Evolutionary conservation across 495 filamentous ascomycete species (phyloP), one percentile per base, ranked within the genome.

Genomic region (Cenococcum geophilum): DNA sequence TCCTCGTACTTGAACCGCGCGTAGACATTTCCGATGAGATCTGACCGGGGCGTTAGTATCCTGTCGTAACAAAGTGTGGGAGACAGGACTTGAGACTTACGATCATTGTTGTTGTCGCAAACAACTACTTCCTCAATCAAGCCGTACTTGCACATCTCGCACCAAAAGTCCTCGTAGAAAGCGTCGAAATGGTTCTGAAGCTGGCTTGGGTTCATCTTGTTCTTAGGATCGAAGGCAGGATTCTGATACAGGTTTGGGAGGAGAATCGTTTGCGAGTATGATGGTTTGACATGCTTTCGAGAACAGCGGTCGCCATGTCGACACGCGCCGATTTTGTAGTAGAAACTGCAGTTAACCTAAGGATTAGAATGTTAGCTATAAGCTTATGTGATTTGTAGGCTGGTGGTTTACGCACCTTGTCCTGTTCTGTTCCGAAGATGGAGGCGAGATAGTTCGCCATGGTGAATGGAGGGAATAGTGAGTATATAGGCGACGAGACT

Each of bases 1-100:
- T 98, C 93, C 81, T 98, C 93, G 83, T 97, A 98, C 78, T 98
- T 98, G 87, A 98, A 98, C 62, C 93, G 91, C 25, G 93, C 93
- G 81, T 98, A 98, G 68, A 98, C 93, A 76, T 98, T 98, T 71
- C 93, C 93, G 75, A 98, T 97, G 12, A 98, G 80, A 77, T 98
- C 88, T 90, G 65, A 14, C 10, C 34, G 55, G 56, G 12, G 59
- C 48, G 21, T 60, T 56, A 66, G 56, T 20, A 16, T 51, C 14
- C 25, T 21, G 25, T 43, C 36, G n/a, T 22, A 21, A 76, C 2
- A 50, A 23, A 20, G 9, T 10, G 18, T 36, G 45, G 27, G n/a
- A 63, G 18, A 48, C 52, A 64, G 60, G n/a, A n/a, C 27, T 6
- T 32, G 27, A 32, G 55, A 86, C 86, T 70, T 76, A 89, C 86